Evolutionary conservation across 1,139 yeast species (phyloP).

Genomic region (Blastobotrys persicus): DNA sequence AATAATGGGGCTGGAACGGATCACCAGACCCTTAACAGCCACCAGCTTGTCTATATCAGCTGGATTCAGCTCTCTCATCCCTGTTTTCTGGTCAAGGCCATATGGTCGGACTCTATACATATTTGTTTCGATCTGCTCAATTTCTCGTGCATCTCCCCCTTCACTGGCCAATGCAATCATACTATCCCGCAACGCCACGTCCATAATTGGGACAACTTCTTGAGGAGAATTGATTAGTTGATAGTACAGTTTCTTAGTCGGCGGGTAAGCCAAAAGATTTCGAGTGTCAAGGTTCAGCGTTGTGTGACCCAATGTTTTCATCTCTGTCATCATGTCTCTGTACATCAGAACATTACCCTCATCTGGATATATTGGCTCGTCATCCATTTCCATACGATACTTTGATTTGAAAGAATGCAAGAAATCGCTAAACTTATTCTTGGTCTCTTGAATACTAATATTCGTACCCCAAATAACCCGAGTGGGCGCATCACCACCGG

Average conservation of each 20-base stretch:
- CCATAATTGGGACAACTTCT: constrained; percentile 97
- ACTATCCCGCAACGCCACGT: constrained; percentile 88
- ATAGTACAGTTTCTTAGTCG: constrained; percentile 74
- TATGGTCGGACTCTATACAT: constrained; percentile 87
- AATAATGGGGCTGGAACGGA: constrained; percentile 84
- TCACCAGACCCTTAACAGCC: constrained; percentile 83
- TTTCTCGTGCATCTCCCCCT: constrained; percentile 36
- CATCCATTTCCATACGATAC: constrained; percentile 64
- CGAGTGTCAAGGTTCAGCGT: constrained; percentile 82
- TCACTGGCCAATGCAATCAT: constrained; percentile 62
- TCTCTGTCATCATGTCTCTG: constrained; percentile 65
- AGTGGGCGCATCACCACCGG: constrained; percentile 61
- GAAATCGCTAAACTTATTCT: constrained; percentile 75
- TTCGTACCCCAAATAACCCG: constrained; percentile 99
- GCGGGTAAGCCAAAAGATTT: constrained; percentile 71
- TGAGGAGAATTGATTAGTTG: constrained; percentile 92
- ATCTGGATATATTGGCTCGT: constrained; percentile 45
- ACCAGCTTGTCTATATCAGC: constrained; percentile 93
- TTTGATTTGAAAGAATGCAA: constrained; percentile 78
- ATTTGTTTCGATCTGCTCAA: constrained; percentile 73
- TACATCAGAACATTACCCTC: constrained; percentile 76
- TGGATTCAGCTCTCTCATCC: constrained; percentile 95
- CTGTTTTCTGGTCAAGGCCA: constrained; percentile 54
- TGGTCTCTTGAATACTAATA: constrained; percentile 85
- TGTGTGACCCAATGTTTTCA: constrained; percentile 76